Base-by-base conservation (phyloP, 345 rosid genomes). In the Melaleuca alternifolia region DNA sequence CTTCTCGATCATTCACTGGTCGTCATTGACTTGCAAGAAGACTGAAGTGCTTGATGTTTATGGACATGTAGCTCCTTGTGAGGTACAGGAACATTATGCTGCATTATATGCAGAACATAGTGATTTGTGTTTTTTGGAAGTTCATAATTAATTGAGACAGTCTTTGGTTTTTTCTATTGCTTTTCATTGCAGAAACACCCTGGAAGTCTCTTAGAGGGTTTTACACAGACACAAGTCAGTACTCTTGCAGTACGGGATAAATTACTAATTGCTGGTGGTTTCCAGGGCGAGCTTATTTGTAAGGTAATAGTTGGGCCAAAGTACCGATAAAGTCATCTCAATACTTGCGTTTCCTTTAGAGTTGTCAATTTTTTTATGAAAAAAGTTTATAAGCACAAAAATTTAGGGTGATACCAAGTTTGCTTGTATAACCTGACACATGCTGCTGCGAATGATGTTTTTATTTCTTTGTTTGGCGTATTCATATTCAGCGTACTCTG, bases 241-340 rank as follows among this genome's bases (percentile, higher is more conserved):
- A 92, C 95, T 2, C 90, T 93, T 44, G 92, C 95, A 21, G 95
- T 93, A 54, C 77, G 91, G 81, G 92, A 91, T 85, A 93, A 93
- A 15, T 88, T 93, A 88, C 85, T 93, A 84, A 89, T 93, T 84
- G 95, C 94, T 79, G 95, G 95, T 84, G 95, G 95, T 62, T 92
- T 92, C 84, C 95, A 93, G 87, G 94, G 95, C 57, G 95, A 93
- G 87, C 91, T 92, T 86, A 93, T 93, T 59, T 92, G 93, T 84
- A 92, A 93, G 92, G 94, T 91, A 89, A 52, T 37, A 37, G 33
- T 10, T 18, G 79, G 79, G 79, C 79, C 48, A 37, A 71, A 71
- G 48, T 24, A 33, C 7, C 1, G 26, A 33, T 71, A 71, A 37
- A 48, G 13, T 37, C 79, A 71, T 37, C 79, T 71, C 44, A 41